Percentiles rank a stretch among this genome's conserved stretches.
Conservation (phyloP, 148 eudicot genomes). For the Chenopodium berlandieri region DNA sequence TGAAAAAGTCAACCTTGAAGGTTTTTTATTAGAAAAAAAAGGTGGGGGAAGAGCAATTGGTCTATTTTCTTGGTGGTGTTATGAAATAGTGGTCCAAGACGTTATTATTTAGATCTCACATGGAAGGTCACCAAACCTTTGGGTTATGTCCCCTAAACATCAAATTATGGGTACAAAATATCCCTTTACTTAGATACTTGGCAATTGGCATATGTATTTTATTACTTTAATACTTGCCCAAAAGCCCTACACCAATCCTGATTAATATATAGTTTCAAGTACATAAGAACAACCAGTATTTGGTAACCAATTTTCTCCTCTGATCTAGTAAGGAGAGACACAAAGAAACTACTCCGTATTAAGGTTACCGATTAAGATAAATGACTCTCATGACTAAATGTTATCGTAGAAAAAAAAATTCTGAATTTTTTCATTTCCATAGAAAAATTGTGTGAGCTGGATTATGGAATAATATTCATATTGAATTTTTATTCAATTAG, state of each 20-base stretch:
- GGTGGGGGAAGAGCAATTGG: background rate
- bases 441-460: background rate
- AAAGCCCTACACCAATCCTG: background rate
- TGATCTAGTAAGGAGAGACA: background rate
- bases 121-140: conserved; percentile 26
- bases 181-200: conserved; percentile 4
- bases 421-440: no score
- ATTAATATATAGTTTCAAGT: background rate
- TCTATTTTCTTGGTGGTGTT: background rate
- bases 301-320: background rate
- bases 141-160: conserved; percentile 17
- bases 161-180: background rate
- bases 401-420: no score
- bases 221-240: background rate
- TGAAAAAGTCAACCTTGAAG: no score
- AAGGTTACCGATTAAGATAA: no score
- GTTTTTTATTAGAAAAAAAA: background rate
- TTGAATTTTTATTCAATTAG: background rate
- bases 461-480: background rate
- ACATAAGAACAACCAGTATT: background rate
- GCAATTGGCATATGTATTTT: conserved; percentile 12
- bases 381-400: no score
- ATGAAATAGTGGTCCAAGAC: background rate
- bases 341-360: no score
- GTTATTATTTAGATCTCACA: conserved; percentile 14